Conservation (phyloP, 805 yeast genomes). For the Groenewaldozyma salmanticensis region DNA sequence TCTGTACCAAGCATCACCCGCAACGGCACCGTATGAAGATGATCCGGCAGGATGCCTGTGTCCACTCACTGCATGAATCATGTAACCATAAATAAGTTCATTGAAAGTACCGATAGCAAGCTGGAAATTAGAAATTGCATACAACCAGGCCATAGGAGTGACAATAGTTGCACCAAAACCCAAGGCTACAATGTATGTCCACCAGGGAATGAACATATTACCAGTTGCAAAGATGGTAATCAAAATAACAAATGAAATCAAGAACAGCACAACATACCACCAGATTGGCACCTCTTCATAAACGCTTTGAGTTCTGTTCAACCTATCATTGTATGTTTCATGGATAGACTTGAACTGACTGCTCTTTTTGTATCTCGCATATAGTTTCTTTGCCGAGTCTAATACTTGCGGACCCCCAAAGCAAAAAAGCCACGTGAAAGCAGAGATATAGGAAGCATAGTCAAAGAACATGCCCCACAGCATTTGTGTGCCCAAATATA, state of each 20-base stretch:
- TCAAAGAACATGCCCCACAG: slow-evolving; percentile 11
- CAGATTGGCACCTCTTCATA: slow-evolving; percentile 6
- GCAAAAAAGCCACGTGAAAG: slow-evolving; percentile 6
- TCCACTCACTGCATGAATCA: slow-evolving; percentile 3
- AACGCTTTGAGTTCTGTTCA: slow-evolving; percentile 7
- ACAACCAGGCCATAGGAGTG: slow-evolving; percentile 9
- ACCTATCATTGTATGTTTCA: slow-evolving; percentile 6
- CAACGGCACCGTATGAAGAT: slow-evolving; percentile 3
- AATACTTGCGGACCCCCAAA: slow-evolving; percentile 7
- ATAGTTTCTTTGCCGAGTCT: slow-evolving; percentile 5
- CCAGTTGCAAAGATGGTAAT: slow-evolving; percentile 5
- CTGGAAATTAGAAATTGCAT: slow-evolving; percentile 7
- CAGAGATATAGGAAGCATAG: slow-evolving; percentile 8
- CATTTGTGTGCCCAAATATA: slow-evolving; percentile 9
- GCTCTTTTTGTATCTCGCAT: slow-evolving; percentile 2
- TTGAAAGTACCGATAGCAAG: slow-evolving; percentile 10
- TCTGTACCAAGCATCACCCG: slow-evolving; percentile 12
- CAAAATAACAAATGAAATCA: slow-evolving; percentile 5
- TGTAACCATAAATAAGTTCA: slow-evolving; percentile 6
- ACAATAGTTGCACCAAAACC: slow-evolving; percentile 6
- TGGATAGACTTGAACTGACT: slow-evolving; percentile 1
- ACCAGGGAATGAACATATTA: slow-evolving; percentile 8
- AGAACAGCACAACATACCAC: slow-evolving; percentile 6
- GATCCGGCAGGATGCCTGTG: slow-evolving; percentile 8
- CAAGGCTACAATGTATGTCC: slow-evolving; percentile 7